Conservation (phyloP, 1,284 basidiomycete genomes). For the Boletus sp. region DNA sequence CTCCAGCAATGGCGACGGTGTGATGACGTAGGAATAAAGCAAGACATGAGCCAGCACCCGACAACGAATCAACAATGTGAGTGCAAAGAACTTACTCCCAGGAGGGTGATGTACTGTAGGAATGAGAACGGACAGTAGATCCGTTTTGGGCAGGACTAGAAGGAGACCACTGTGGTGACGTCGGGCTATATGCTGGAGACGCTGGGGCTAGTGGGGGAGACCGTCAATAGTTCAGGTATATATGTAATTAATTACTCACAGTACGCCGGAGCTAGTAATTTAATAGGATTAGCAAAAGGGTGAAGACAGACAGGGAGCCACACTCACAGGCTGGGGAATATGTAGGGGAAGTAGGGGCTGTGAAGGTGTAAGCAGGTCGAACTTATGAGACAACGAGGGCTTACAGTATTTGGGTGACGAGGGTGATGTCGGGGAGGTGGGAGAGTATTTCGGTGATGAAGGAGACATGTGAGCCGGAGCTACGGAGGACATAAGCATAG, state of each 20-base stretch:
- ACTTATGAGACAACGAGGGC: conserved; percentile 35
- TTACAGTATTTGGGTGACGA: conserved; percentile 87
- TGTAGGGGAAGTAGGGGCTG: conserved; percentile 81
- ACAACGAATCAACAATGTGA: conserved; percentile 17
- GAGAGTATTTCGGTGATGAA: conserved; percentile 84
- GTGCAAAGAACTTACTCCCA: conserved; percentile 49
- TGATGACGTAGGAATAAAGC: conserved; percentile 8
- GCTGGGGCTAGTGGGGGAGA: conserved; percentile 61
- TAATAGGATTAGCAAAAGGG: conserved; percentile 26
- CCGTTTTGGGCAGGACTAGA: conserved; percentile 73
- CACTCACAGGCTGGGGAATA: conserved; percentile 83
- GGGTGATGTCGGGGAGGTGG: conserved; percentile 82
- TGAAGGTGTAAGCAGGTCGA: conserved; percentile 23
- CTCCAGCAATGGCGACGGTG: conserved; percentile 11
- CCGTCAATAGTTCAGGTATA: conserved; percentile 15
- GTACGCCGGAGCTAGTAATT: conserved; percentile 41
- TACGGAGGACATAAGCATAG: conserved; percentile 31
- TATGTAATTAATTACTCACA: conserved; percentile 51
- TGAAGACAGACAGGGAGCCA: conserved; percentile 2
- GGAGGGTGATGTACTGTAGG: conserved; percentile 59
- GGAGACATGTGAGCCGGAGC: conserved; percentile 81
- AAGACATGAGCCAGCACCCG: conserved; percentile 16
- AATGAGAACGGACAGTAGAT: conserved; percentile 42
- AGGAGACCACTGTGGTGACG: conserved; percentile 81
- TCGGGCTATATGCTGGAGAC: conserved; percentile 82